Conservation (phyloP, 768 basidiomycete genomes). For the Daedaleopsis sinensis region DNA sequence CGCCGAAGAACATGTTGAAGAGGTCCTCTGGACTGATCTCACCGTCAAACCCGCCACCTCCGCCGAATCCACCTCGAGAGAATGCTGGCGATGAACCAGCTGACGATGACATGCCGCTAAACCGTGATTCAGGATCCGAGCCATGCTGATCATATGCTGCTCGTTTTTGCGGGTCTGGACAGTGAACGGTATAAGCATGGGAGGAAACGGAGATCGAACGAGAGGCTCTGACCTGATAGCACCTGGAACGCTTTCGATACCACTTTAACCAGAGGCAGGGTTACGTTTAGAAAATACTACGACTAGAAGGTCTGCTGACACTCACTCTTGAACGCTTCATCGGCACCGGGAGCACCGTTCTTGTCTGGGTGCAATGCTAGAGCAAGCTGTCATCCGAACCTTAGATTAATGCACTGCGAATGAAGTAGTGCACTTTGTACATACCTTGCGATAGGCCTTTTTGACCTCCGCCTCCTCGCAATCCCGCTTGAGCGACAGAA, state of each 20-base stretch:
- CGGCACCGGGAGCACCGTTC: constrained; percentile 97
- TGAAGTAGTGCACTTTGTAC: constrained; percentile 10
- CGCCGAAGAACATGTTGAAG: constrained; percentile 99
- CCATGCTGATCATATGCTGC: constrained; percentile 84
- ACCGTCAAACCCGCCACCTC: constrained; percentile 62
- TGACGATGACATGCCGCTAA: constrained; percentile 64
- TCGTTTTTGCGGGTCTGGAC: constrained; percentile 82
- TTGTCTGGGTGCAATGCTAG: constrained; percentile 90
- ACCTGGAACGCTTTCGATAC: constrained; percentile 98
- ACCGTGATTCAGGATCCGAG: constrained; percentile 87
- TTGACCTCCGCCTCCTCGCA: constrained; percentile 88
- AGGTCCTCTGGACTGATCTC: constrained; percentile 95
- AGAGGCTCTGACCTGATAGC: constrained; percentile 61
- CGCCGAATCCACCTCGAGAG: constrained; percentile 47
- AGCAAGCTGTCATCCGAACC: constrained; percentile 53
- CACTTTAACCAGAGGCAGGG: constrained; percentile 52
- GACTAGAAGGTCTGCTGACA: constrained; percentile 18
- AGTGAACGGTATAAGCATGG: not conserved
- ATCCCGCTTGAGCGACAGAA: constrained; percentile 74
- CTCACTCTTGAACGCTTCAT: constrained; percentile 97
- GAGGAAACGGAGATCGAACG: not conserved
- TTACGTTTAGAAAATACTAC: constrained; percentile 13
- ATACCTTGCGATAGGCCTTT: constrained; percentile 95
- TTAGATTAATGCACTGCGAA: too few relatives aligned
- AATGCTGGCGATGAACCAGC: constrained; percentile 50